phyloP scores from a whole-genome alignment of 202 grass and related monocot species.

The Zizania palustris region DNA sequence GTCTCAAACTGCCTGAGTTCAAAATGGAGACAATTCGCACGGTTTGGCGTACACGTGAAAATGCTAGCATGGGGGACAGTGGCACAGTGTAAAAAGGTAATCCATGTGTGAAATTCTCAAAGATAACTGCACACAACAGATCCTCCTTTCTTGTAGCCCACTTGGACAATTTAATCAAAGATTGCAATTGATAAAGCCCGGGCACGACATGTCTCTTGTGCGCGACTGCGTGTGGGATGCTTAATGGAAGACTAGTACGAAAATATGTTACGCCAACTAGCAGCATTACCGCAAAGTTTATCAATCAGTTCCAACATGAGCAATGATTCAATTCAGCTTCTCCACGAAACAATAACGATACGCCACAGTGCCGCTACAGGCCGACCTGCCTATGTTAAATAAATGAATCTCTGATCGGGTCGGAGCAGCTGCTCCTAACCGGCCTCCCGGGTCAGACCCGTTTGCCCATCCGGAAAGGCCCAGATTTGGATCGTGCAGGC shows the following conservation, averaged over 20 bases:
- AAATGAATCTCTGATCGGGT: not conserved
- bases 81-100: not conserved
- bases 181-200: not conserved
- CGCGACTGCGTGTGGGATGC: not conserved
- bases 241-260: not conserved
- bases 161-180: slow-evolving; percentile 6
- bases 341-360: not conserved
- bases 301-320: not conserved
- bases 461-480: not conserved
- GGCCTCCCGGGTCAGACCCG: slow-evolving; percentile 18
- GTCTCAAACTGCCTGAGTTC: slow-evolving; percentile 13
- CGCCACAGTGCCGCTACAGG: slow-evolving; percentile 14
- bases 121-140: not conserved
- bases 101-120: not conserved
- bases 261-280: not conserved
- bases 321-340: not conserved
- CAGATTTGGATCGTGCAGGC: not conserved
- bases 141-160: not conserved
- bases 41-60: not conserved
- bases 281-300: slow-evolving; percentile 16
- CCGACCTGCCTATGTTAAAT: slow-evolving; percentile 6
- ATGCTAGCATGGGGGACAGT: not conserved
- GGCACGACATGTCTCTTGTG: not conserved
- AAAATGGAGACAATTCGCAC: slow-evolving; percentile 1
- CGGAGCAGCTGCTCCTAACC: not conserved